Base-by-base conservation (phyloP, 2,329 filamentous ascomycete genomes). In the Onygenales sp. region DNA sequence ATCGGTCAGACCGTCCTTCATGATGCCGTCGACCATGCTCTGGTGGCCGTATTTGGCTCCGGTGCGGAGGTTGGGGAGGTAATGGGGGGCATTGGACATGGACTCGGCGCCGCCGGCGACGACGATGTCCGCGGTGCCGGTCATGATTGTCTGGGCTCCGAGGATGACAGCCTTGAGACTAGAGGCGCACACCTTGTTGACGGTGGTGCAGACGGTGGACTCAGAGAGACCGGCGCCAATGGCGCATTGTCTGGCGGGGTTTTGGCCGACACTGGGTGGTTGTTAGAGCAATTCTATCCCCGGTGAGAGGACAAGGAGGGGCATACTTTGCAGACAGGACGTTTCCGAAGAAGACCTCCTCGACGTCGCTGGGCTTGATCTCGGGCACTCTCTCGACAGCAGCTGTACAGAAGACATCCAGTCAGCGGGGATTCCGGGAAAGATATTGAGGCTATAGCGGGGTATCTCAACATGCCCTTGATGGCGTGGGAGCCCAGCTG, bases 171-270 rank as follows among this genome's bases (percentile, higher is more conserved):
- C 89, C 79, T 98, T 98, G 69, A 96, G 78, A 44, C 86, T 85
- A 8, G 91, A 96, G 59, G 93, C 93, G 81, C 93, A 98, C 69
- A 98, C 93, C 79, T 98, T 98, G 85, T 98, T 98, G 68, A 98
- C 83, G 51, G 91, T 95, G 45, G 93, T 98, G 75, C 86, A 87
- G 63, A 94, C 82, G 59, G 87, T 87, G 52, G 81, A 80, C 59
- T 94, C 80, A 52, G 83, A 76, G 60, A 98, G 87, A 58, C 93
- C 93, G 66, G 89, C 93, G 64, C 85, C 83, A 66, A 98, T 81
- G 64, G 91, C 89, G 73, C 88, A 94, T 77, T 98, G 93, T 66
- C 93, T 86, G 62, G 93, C 91, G 61, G 94, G 93, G 69, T 94
- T 95, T 76, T 98, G 93, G 60, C 93, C 93, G 63, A 97, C 81